Evolutionary conservation across 1,284 basidiomycete genomes (phyloP).

Genomic region (Volvariella volvacea): DNA sequence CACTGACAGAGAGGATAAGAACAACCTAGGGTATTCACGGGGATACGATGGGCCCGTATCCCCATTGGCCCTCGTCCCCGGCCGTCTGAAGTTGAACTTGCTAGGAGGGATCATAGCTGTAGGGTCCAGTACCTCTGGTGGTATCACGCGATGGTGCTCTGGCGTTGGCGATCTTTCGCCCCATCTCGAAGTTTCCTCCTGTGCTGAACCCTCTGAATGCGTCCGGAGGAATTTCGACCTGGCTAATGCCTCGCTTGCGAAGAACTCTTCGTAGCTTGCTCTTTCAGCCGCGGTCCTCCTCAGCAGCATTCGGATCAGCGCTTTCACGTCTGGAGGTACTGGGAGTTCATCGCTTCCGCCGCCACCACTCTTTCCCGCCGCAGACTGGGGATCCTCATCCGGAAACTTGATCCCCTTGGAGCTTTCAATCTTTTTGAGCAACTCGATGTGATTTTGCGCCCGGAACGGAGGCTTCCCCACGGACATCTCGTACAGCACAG

Average conservation of each 20-base stretch:
- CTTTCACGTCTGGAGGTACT: slow-evolving; percentile 84
- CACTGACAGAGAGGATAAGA: too few species aligned
- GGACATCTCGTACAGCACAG: slow-evolving; percentile 94
- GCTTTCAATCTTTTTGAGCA: slow-evolving; percentile 89
- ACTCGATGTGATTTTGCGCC: slow-evolving; percentile 93
- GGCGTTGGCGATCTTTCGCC: slow-evolving; percentile 40
- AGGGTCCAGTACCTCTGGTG: slow-evolving; percentile 70
- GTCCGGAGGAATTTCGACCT: slow-evolving; percentile 66
- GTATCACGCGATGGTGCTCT: slow-evolving; percentile 61
- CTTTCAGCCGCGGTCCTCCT: slow-evolving; percentile 84
- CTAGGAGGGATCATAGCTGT: slow-evolving; percentile 74
- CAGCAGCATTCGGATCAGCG: slow-evolving; percentile 77
- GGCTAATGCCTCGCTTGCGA: slow-evolving; percentile 75
- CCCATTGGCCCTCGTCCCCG: slow-evolving; percentile 18
- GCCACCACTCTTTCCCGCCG: slow-evolving; percentile 23
- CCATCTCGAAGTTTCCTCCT: slow-evolving; percentile 16
- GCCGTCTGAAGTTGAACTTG: slow-evolving; percentile 62
- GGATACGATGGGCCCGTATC: too few species aligned
- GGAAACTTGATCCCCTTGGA: slow-evolving; percentile 87
- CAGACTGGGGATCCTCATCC: slow-evolving; percentile 65
- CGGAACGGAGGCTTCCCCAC: slow-evolving; percentile 93
- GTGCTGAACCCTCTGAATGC: slow-evolving; percentile 13
- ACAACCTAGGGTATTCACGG: too few species aligned
- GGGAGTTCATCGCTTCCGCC: slow-evolving; percentile 41
- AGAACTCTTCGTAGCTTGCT: slow-evolving; percentile 90